Evolutionary conservation across 2,329 filamentous ascomycete species (phyloP).

Genomic region (Aspergillus jensenii): DNA sequence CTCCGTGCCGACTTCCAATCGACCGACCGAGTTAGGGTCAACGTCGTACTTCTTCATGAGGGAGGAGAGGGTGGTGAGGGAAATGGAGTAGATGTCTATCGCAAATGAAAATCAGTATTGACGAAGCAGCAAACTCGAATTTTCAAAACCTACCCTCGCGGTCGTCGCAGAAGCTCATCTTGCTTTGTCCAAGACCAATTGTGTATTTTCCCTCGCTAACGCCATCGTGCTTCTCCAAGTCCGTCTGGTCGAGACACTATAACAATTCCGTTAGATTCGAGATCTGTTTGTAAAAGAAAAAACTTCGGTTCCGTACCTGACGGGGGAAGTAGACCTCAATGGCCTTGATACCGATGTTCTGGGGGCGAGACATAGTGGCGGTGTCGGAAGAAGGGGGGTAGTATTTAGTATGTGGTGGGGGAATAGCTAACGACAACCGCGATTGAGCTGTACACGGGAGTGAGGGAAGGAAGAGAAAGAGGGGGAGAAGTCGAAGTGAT

Average conservation of each 20-base stretch:
- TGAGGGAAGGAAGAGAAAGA: background rate
- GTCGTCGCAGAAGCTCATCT: slow-evolving; percentile 91
- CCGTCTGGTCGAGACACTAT: slow-evolving; percentile 81
- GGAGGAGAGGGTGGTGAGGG: slow-evolving; percentile 74
- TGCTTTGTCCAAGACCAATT: slow-evolving; percentile 85
- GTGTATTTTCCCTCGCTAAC: slow-evolving; percentile 82
- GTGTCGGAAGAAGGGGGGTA: slow-evolving; percentile 13
- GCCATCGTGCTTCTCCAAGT: slow-evolving; percentile 85
- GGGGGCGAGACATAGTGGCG: slow-evolving; percentile 69
- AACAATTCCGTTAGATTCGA: slow-evolving; percentile 5
- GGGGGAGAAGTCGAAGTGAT: slow-evolving; percentile 7
- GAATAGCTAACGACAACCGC: slow-evolving; percentile 5
- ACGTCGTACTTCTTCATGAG: slow-evolving; percentile 82
- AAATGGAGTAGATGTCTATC: slow-evolving; percentile 85
- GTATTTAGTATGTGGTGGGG: slow-evolving; percentile 8
- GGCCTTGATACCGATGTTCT: slow-evolving; percentile 91
- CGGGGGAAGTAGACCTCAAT: slow-evolving; percentile 86
- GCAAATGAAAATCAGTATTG: slow-evolving; percentile 8
- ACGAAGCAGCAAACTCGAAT: background rate
- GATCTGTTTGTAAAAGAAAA: background rate
- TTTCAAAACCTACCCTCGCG: slow-evolving; percentile 65
- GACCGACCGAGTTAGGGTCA: slow-evolving; percentile 73
- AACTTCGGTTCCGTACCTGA: slow-evolving; percentile 62
- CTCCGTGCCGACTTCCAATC: slow-evolving; percentile 82
- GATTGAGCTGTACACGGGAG: background rate